Percentiles rank a stretch among this genome's conserved stretches.
Evolutionary conservation across 2,329 filamentous ascomycete genomes (phyloP).

Genomic region (Cladophialophora chaetospira): DNA sequence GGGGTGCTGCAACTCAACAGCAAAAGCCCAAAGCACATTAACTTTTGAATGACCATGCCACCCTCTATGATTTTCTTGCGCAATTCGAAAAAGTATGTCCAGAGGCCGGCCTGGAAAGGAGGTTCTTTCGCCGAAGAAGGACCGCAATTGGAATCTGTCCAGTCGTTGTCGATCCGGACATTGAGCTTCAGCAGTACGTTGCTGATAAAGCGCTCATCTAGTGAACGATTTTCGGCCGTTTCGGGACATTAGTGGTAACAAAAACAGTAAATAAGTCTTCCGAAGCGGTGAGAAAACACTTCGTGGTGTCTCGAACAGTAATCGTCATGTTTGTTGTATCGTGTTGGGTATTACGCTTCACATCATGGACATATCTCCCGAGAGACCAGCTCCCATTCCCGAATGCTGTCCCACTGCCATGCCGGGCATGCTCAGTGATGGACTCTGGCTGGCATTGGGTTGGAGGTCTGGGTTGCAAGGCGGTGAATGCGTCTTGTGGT

Average conservation of each 20-base stretch:
- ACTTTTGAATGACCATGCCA: constrained; percentile 13
- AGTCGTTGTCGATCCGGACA: neutral
- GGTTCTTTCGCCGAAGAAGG: too few relatives aligned
- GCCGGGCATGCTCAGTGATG: constrained; percentile 22
- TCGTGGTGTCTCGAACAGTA: constrained; percentile 5
- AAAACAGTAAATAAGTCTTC: constrained; percentile 4
- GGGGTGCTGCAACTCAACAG: neutral
- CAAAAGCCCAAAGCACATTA: neutral
- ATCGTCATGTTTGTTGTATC: constrained; percentile 8
- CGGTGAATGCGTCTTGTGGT: constrained; percentile 82
- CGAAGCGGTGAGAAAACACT: neutral
- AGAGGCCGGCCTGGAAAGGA: too few relatives aligned
- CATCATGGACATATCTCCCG: constrained; percentile 36
- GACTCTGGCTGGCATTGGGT: constrained; percentile 49
- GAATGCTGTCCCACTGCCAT: constrained; percentile 44
- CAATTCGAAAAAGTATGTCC: too few relatives aligned
- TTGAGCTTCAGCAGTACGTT: neutral
- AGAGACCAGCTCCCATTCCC: constrained; percentile 51
- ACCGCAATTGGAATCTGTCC: too few relatives aligned
- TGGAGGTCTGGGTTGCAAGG: constrained; percentile 85
- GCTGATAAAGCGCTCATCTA: neutral
- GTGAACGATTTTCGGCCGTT: constrained; percentile 13
- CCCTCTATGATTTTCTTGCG: constrained; percentile 11
- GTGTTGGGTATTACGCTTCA: constrained; percentile 6
- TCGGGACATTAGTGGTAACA: constrained; percentile 22